Percentiles rank a stretch among this genome's conserved stretches.
phyloP scores from a whole-genome alignment of 2,329 filamentous ascomycete species.

The Trichothecium sympodiale region DNA sequence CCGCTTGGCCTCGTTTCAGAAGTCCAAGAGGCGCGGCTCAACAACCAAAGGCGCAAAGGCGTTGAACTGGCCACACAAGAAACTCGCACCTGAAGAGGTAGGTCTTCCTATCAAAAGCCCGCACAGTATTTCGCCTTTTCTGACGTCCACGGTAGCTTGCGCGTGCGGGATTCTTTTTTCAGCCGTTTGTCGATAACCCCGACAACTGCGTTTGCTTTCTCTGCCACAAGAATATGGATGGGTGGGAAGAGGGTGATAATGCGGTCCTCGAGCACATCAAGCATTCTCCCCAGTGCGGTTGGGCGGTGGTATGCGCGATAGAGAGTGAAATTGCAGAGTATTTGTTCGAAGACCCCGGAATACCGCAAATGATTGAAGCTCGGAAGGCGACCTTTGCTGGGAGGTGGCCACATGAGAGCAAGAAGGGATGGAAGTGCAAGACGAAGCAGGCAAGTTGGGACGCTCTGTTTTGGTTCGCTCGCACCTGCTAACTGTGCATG shows the following conservation, averaged over 20 bases:
- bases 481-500: slow-evolving; percentile 4
- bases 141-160: slow-evolving; percentile 55
- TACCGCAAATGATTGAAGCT: slow-evolving; percentile 61
- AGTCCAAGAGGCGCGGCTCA: slow-evolving; percentile 60
- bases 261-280: slow-evolving; percentile 77
- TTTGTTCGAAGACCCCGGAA: slow-evolving; percentile 61
- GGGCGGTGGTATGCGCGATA: slow-evolving; percentile 62
- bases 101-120: slow-evolving; percentile 3
- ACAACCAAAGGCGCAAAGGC: slow-evolving; percentile 43
- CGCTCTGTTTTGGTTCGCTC: neutral
- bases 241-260: slow-evolving; percentile 82
- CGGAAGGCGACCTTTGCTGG: slow-evolving; percentile 74
- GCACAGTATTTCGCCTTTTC: slow-evolving; percentile 3
- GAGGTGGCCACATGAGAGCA: slow-evolving; percentile 80
- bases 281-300: slow-evolving; percentile 73
- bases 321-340: slow-evolving; percentile 52
- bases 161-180: slow-evolving; percentile 82
- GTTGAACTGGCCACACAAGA: slow-evolving; percentile 65
- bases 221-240: slow-evolving; percentile 74
- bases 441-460: slow-evolving; percentile 58
- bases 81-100: slow-evolving; percentile 21
- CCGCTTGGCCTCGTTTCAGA: slow-evolving; percentile 71
- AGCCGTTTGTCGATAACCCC: slow-evolving; percentile 59
- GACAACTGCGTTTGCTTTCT: slow-evolving; percentile 90
- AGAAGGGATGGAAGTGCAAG: slow-evolving; percentile 83